Evolutionary conservation across 2,329 filamentous ascomycete genomes (phyloP).

Genomic region (Lachnellula occidentalis): DNA sequence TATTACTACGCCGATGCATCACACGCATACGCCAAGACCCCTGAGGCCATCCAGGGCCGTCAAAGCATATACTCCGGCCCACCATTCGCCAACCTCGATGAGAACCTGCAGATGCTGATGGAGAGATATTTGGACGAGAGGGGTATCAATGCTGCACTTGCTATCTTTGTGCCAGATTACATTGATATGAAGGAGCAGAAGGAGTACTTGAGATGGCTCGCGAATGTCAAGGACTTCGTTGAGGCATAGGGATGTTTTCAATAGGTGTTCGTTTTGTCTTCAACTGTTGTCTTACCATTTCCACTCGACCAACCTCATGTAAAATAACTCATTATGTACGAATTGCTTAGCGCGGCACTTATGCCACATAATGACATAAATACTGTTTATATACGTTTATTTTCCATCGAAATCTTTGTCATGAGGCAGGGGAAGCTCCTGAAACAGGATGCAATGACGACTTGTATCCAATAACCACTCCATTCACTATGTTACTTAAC

Average conservation of each 20-base stretch:
- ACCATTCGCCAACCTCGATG: slow-evolving; percentile 88
- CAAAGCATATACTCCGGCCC: slow-evolving; percentile 83
- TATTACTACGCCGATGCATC: slow-evolving; percentile 78
- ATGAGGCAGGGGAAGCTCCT: neutral
- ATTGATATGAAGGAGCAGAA: slow-evolving; percentile 98
- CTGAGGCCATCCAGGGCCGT: slow-evolving; percentile 72
- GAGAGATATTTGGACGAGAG: slow-evolving; percentile 94
- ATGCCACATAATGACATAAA: slow-evolving; percentile 15
- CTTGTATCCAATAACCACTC: no score
- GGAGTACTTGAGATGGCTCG: slow-evolving; percentile 90
- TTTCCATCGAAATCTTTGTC: neutral
- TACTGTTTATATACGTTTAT: neutral
- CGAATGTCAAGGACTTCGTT: slow-evolving; percentile 80
- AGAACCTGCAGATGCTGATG: slow-evolving; percentile 87
- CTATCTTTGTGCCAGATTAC: slow-evolving; percentile 90
- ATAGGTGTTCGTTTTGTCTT: slow-evolving; percentile 9
- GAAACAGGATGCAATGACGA: no score
- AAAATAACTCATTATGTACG: slow-evolving; percentile 12
- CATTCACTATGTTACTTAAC: no score
- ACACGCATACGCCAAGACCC: slow-evolving; percentile 67
- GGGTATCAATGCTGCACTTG: slow-evolving; percentile 80
- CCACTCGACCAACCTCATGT: slow-evolving; percentile 15
- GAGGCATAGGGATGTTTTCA: slow-evolving; percentile 48
- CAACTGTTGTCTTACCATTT: slow-evolving; percentile 25
- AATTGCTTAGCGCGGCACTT: slow-evolving; percentile 3